Base-by-base conservation (phyloP, 1,284 basidiomycete genomes). In the Tranzscheliella williamsii region DNA sequence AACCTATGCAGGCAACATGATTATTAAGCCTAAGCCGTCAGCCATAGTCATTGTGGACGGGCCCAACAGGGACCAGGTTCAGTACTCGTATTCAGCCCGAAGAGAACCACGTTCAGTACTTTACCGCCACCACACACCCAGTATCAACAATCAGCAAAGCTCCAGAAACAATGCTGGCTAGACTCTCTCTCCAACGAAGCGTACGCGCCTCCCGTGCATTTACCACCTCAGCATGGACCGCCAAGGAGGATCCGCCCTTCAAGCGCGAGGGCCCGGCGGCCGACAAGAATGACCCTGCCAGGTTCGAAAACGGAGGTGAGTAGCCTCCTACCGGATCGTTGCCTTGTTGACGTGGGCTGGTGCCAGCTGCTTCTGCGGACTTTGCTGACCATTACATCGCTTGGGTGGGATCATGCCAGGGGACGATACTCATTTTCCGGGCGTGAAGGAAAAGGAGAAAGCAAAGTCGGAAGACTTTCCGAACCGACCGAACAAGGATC, bases 281-380 rank as follows among this genome's bases (percentile, higher is more conserved):
- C 13, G 38, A 9, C 27, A 57, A 57, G 30, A 33, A 38, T 24
- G 50, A 64, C 43, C 44, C 42, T 42, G 24, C 37, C 46, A 49
- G 45, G 29, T 64, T 64, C 30, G 61, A 64, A 24, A 34, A 62
- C 39, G 58, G 52, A 36, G 41, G 51, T 55, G 29, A 55, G 56
- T 60, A 4, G 1, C 9, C n/a, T 29, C 11, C 27, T 29, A 29
- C 27, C 9, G 27, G 27, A 9, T 11, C 27, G 27, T 29, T 9
- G n/a, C 9, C 27, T 9, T 11, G 27, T 29, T 29, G 27, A n/a
- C n/a, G 9, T n/a, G 9, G 27, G n/a, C 27, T 29, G 27, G n/a
- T 11, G 11, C 9, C 11, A 29, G 9, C 11, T 29, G 27, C 27
- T 29, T 29, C n/a, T n/a, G n/a, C n/a, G n/a, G n/a, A n/a, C n/a